Base-by-base conservation (phyloP, 2,329 filamentous ascomycete species). In the Pseudogymnoascus sp. region DNA sequence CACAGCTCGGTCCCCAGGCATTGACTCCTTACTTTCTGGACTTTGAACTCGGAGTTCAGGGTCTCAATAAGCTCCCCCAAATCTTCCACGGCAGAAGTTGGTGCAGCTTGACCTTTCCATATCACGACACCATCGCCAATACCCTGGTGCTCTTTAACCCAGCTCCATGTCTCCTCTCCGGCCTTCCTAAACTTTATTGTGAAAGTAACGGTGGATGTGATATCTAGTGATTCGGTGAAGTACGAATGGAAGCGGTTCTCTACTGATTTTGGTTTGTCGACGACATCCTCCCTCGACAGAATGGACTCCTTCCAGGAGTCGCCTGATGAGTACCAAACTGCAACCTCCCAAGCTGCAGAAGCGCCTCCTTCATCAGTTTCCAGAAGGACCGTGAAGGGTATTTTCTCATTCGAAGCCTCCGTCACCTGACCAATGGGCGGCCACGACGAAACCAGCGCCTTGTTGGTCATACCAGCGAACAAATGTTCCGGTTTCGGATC, bases 391-490 rank as follows among this genome's bases (percentile, higher is more conserved):
- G 83, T 86, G 68, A 97, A 87, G 0, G 74, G 72, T 40, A 88
- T 77, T 70, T 81, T 68, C 1, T 71, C 70, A 19, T 73, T 71
- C 26, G 78, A 74, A 19, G 90, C 71, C 59, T 83, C 80, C 1
- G 90, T 92, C 24, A 89, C 82, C 72, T 93, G 89, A 1, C 87
- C 90, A 61, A 96, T 75, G 1, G 91, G 85, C 11, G 93, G 93
- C 70, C 86, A 87, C 65, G 80, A 85, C 4, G 80, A 81, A 13
- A 88, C 74, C 65, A 80, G 78, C 21, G 82, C 80, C 71, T 71
- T 72, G 72, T 73, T 73, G 81, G 82, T 74, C 50, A 56, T 56
- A 56, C 50, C 50, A 56, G 50, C 16, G 16, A 56, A 56, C 29
- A 56, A 16, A 35, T 56, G 50, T 56, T 56, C 29, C 29, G 50